Conservation (phyloP, 352 stramenopile species). For the Pythium guiyangense region DNA sequence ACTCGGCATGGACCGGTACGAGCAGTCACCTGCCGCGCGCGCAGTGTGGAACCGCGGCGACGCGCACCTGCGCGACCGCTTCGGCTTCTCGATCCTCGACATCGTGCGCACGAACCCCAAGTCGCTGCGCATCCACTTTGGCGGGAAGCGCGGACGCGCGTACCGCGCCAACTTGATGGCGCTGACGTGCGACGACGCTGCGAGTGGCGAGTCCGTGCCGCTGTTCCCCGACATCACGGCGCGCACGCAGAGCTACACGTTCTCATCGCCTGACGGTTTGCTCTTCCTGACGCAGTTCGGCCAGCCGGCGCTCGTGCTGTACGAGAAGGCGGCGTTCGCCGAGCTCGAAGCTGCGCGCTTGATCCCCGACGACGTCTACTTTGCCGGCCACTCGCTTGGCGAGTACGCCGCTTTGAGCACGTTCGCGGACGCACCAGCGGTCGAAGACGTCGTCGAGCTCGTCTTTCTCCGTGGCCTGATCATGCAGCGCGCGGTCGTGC, state of each 20-base stretch:
- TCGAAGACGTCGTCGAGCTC: conserved; percentile 75
- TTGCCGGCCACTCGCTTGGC: conserved; percentile 86
- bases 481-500: conserved; percentile 57
- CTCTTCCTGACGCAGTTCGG: conserved; percentile 87
- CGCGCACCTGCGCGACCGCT: conserved; percentile 57
- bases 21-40: conserved; percentile 56
- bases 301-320: conserved; percentile 73
- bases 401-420: conserved; percentile 84
- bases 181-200: conserved; percentile 59
- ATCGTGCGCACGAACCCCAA: conserved; percentile 87
- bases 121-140: conserved; percentile 84
- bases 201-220: conserved; percentile 41
- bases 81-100: conserved; percentile 87
- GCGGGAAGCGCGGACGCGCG: conserved; percentile 62
- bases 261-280: conserved; percentile 66
- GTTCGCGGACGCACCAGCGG: conserved; percentile 60
- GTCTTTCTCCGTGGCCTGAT: conserved; percentile 81
- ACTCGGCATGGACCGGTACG: conserved; percentile 89
- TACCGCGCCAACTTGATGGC: conserved; percentile 88
- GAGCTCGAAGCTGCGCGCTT: conserved; percentile 70
- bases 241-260: conserved; percentile 83
- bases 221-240: conserved; percentile 77
- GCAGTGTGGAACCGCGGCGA: conserved; percentile 84
- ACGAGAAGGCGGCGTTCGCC: conserved; percentile 84
- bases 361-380: conserved; percentile 68